phyloP scores from a whole-genome alignment of 75 land plant genomes.

The Larix kaempferi region DNA sequence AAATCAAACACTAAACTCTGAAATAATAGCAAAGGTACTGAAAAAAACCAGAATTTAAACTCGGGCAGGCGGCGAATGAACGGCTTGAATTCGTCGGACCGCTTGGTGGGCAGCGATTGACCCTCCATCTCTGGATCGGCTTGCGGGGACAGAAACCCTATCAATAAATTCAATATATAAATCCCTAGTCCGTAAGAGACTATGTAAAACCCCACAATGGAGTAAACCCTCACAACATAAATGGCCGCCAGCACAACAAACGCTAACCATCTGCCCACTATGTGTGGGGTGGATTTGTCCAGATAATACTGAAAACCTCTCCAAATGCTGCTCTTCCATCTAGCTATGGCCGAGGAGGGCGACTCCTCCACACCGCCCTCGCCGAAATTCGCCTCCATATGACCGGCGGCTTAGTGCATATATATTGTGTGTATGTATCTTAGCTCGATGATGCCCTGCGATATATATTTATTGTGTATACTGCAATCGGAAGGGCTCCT shows the following conservation, averaged over 20 bases:
- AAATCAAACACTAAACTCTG: too few species aligned
- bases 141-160: slow-evolving; percentile 74
- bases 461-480: background rate
- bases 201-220: slow-evolving; percentile 65
- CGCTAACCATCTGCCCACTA: slow-evolving; percentile 48
- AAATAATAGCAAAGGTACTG: too few species aligned
- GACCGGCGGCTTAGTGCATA: slow-evolving; percentile 3
- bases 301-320: slow-evolving; percentile 54
- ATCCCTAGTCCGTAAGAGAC: slow-evolving; percentile 68
- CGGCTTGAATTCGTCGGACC: slow-evolving; percentile 61
- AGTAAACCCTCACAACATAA: slow-evolving; percentile 51
- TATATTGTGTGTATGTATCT: background rate
- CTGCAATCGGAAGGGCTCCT: background rate
- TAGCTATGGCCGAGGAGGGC: slow-evolving; percentile 17
- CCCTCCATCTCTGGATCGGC: slow-evolving; percentile 63
- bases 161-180: slow-evolving; percentile 60
- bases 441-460: background rate
- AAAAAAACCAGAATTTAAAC: slow-evolving; percentile 64
- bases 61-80: slow-evolving; percentile 70
- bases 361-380: slow-evolving; percentile 8
- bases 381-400: slow-evolving; percentile 6
- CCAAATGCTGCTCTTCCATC: slow-evolving; percentile 24
- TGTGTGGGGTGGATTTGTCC: slow-evolving; percentile 56
- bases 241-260: slow-evolving; percentile 20
- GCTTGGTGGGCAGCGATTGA: slow-evolving; percentile 40